Percentiles rank a stretch among this genome's conserved stretches.
phyloP scores from a whole-genome alignment of 108 stramenopile species.

The Aureococcus anophagefferens region DNA sequence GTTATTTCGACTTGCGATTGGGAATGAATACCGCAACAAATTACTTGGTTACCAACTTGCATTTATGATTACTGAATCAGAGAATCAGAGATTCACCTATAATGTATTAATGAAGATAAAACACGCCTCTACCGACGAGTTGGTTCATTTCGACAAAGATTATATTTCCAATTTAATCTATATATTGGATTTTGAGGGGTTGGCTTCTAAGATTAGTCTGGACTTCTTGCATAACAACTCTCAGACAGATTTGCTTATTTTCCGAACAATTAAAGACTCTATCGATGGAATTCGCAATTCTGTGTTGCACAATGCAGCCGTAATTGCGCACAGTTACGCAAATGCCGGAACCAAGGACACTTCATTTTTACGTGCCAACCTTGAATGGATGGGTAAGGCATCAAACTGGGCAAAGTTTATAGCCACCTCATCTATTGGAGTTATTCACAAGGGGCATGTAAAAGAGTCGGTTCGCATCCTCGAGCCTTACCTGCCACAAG shows the following conservation, averaged over 20 bases:
- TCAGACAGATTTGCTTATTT: constrained; percentile 27
- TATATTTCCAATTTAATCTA: neutral
- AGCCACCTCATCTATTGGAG: constrained; percentile 89
- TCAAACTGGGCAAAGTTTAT: constrained; percentile 99
- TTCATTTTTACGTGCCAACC: constrained; percentile 85
- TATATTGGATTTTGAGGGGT: neutral
- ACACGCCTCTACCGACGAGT: too few relatives aligned
- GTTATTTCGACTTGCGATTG: too few relatives aligned
- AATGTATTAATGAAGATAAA: too few relatives aligned
- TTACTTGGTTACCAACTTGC: too few relatives aligned
- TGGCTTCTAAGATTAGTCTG: neutral
- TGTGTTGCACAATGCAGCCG: constrained; percentile 85
- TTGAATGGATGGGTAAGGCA: constrained; percentile 98
- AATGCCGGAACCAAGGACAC: constrained; percentile 92
- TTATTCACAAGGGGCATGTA: constrained; percentile 91
- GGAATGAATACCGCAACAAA: too few relatives aligned
- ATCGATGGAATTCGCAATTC: constrained; percentile 57
- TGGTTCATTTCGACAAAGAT: too few relatives aligned
- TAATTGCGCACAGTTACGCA: constrained; percentile 81
- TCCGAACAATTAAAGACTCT: constrained; percentile 26
- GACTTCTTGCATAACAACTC: neutral
- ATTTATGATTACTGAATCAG: too few relatives aligned
- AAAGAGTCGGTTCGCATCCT: constrained; percentile 88
- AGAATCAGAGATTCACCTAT: too few relatives aligned
- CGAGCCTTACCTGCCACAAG: constrained; percentile 90